These are phyloP conservation scores for Lagenidium sp. DNA, from an alignment of 352 stramenopile genomes.

Conservation along the genomic window DNA sequence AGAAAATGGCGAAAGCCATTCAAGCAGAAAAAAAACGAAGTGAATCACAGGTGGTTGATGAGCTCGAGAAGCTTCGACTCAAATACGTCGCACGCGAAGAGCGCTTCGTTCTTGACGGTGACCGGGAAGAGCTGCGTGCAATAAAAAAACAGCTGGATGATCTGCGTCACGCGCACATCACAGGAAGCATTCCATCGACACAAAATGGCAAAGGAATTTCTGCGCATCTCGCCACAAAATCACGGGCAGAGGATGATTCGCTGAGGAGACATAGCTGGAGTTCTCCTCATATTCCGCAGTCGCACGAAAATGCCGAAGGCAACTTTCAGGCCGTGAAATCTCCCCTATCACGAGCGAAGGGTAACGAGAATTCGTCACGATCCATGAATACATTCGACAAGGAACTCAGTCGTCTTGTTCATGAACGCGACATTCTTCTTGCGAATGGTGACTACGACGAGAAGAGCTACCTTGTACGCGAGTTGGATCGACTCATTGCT, in stretches of 20 bases:
- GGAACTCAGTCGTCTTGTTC: slow-evolving; percentile 38
- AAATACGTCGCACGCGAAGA: slow-evolving; percentile 78
- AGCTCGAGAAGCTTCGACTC: slow-evolving; percentile 71
- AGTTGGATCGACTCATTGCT: slow-evolving; percentile 54
- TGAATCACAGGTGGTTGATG: slow-evolving; percentile 42
- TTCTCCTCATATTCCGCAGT: too few relatives aligned
- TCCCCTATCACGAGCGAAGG: background rate
- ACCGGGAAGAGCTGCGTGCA: slow-evolving; percentile 65
- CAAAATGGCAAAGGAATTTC: too few relatives aligned
- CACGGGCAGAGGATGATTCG: background rate
- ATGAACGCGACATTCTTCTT: slow-evolving; percentile 48
- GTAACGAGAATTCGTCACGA: background rate
- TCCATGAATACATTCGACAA: background rate
- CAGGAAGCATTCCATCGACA: too few relatives aligned
- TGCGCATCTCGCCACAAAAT: too few relatives aligned
- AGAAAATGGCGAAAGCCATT: slow-evolving; percentile 43
- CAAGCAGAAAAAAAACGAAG: slow-evolving; percentile 63
- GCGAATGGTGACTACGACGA: slow-evolving; percentile 47
- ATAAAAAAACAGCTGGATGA: slow-evolving; percentile 81
- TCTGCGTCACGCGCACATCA: slow-evolving; percentile 12
- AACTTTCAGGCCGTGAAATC: background rate
- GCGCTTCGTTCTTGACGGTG: slow-evolving; percentile 66
- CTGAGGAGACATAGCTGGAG: too few relatives aligned
- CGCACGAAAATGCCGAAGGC: background rate
- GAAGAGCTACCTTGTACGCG: slow-evolving; percentile 52